Base-by-base conservation (phyloP, 208 protist genomes). In the Tritrichomonas musculus region DNA sequence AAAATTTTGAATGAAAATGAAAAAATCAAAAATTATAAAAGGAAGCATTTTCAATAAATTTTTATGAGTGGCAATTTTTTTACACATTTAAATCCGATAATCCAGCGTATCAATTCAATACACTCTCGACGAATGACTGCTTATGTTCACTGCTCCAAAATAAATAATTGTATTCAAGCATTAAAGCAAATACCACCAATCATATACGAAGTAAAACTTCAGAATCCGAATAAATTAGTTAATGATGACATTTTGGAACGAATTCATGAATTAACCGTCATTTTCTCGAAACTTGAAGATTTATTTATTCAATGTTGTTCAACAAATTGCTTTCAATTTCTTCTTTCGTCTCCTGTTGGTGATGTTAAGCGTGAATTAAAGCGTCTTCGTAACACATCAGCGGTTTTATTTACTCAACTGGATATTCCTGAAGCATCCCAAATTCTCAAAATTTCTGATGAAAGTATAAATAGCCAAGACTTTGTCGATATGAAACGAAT, bases 71-170 rank as follows among this genome's bases (percentile, higher is more conserved):
- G 17, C 53, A 5, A 60, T 22, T 60, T 60, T 60, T 60, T 60
- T 17, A 60, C 53, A 17, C 53, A 22, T 5, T 22, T 60, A 60
- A 60, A 17, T 60, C 53, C 53, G 17, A 60, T 60, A 60, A 60
- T 60, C 53, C 5, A 60, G 5, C 53, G 53, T 60, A 60, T 60
- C 5, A 60, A 60, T 17, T 60, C 53, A 60, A 60, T 60, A 60
- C 53, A 60, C 17, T 60, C 53, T 5, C 53, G 53, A 60, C 5
- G 17, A 60, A 60, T 88, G 33, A 77, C 33, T 3, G 41, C 36
- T 53, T 84, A 84, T 53, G 36, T 84, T 84, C 73, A 84, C 30
- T 33, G 73, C 14, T 84, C 73, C 1, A 84, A 84, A 84, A 84
- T 84, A 22, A 84, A 84, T 53, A 53, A n/a, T 30, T 8, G 20